A percentile compares a stretch with the other conserved stretches of the same genome.
Conservation (phyloP, 1,284 basidiomycete genomes). For the Leccinum pachyderme region DNA sequence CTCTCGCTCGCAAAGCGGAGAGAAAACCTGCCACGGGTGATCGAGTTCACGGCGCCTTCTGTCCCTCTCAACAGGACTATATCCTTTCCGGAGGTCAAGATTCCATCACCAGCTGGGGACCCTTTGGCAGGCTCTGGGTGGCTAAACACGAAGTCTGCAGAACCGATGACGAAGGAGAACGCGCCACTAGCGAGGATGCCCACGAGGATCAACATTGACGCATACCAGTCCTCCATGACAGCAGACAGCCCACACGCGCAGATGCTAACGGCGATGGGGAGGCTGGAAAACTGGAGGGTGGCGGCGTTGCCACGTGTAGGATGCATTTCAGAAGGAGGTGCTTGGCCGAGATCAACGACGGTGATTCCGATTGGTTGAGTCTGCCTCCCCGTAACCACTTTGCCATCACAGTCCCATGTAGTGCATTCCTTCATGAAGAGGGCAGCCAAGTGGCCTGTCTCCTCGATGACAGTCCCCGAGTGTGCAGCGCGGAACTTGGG, state of each 20-base stretch:
- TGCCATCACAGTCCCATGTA: conserved; percentile 2
- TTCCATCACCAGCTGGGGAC: conserved; percentile 25
- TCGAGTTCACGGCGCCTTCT: conserved; percentile 4
- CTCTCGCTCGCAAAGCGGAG: conserved; percentile 22
- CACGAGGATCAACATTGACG: conserved; percentile 27
- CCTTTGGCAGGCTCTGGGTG: conserved; percentile 25
- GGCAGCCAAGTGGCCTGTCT: conserved; percentile 16
- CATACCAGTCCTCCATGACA: conserved; percentile 22
- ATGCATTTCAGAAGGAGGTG: conserved; percentile 6
- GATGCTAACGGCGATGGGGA: conserved; percentile 23
- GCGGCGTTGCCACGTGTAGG: background rate
- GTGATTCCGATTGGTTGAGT: conserved; percentile 13
- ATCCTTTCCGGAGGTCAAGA: conserved; percentile 15
- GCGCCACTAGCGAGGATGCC: conserved; percentile 32
- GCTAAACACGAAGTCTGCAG: conserved; percentile 21
- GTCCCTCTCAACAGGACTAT: conserved; percentile 12
- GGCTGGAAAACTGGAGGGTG: conserved; percentile 3
- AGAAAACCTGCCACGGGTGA: conserved; percentile 26
- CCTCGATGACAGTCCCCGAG: conserved; percentile 21
- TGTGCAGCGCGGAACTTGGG: conserved; percentile 18
- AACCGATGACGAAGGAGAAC: conserved; percentile 28
- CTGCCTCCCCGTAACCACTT: conserved; percentile 1
- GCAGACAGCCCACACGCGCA: conserved; percentile 14
- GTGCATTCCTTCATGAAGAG: conserved; percentile 16
- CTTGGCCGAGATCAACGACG: conserved; percentile 13